Evolutionary conservation across 768 basidiomycete species (phyloP).

Genomic region (Coprinellus micaceus): DNA sequence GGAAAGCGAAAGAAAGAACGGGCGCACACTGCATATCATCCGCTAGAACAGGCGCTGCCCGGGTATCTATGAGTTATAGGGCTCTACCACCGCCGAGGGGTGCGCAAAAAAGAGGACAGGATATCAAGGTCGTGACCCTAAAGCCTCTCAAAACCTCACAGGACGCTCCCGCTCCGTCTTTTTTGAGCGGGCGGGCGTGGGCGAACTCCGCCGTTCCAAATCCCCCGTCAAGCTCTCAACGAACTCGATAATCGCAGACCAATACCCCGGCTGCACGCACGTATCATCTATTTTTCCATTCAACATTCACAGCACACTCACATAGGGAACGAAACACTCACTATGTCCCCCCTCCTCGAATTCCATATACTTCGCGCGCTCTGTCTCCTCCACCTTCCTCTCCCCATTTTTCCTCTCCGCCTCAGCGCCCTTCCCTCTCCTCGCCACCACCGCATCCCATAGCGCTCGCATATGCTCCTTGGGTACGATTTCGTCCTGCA

Average conservation of each 20-base stretch:
- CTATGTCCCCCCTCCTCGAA: conserved; percentile 56
- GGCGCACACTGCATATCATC: too few species aligned
- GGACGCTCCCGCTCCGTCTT: not conserved
- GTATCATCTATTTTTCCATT: conserved; percentile 42
- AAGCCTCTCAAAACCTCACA: too few species aligned
- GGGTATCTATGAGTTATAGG: too few species aligned
- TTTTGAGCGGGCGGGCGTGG: not conserved
- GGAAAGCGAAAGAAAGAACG: too few species aligned
- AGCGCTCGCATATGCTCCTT: conserved; percentile 71
- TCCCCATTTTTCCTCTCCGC: conserved; percentile 37
- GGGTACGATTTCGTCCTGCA: conserved; percentile 69
- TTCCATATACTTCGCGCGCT: conserved; percentile 53
- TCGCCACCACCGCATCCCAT: conserved; percentile 61
- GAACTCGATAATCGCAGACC: conserved; percentile 49
- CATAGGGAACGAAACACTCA: conserved; percentile 25
- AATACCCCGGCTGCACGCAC: conserved; percentile 52
- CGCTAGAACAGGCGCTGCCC: too few species aligned
- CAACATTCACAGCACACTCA: conserved; percentile 1
- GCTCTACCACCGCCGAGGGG: too few species aligned
- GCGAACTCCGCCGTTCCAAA: not conserved
- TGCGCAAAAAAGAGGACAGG: too few species aligned
- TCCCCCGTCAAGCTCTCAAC: conserved; percentile 24
- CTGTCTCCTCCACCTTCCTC: conserved; percentile 21
- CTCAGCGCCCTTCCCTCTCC: conserved; percentile 42
- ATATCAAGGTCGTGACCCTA: too few species aligned